phyloP scores from a whole-genome alignment of 192 early-diverging fungal species.

The Geranomyces michiganensis region DNA sequence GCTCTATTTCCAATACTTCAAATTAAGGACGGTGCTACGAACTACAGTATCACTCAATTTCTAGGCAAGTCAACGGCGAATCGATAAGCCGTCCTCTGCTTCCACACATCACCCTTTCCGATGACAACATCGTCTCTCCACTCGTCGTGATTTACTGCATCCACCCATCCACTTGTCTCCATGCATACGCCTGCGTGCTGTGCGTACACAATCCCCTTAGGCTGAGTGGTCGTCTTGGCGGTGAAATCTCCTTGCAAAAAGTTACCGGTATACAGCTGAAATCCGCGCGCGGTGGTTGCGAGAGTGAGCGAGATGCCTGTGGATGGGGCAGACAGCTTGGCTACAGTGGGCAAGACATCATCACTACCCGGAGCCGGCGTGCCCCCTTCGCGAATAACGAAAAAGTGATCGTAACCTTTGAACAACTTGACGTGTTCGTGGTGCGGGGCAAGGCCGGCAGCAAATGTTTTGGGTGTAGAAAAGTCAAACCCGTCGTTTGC shows the following conservation, averaged over 20 bases:
- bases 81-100: conserved; percentile 36
- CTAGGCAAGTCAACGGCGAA: conserved; percentile 32
- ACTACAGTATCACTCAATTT: no score
- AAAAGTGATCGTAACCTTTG: conserved; percentile 85
- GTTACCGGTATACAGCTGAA: conserved; percentile 88
- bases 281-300: conserved; percentile 68
- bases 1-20: no score
- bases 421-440: conserved; percentile 50
- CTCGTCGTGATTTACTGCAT: conserved; percentile 46
- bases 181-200: conserved; percentile 69
- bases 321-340: conserved; percentile 33
- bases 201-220: conserved; percentile 44
- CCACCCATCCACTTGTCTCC: conserved; percentile 49
- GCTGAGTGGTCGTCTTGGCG: conserved; percentile 42
- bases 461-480: conserved; percentile 52
- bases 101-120: conserved; percentile 37
- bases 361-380: background rate
- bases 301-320: conserved; percentile 67
- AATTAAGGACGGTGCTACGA: no score
- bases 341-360: background rate
- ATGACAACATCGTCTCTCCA: conserved; percentile 37
- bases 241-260: conserved; percentile 55
- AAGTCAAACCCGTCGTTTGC: conserved; percentile 59
- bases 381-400: conserved; percentile 38
- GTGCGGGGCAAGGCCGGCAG: conserved; percentile 44